Conservation (phyloP, 1,139 yeast species). For the Geotrichum citri-aurantii region DNA sequence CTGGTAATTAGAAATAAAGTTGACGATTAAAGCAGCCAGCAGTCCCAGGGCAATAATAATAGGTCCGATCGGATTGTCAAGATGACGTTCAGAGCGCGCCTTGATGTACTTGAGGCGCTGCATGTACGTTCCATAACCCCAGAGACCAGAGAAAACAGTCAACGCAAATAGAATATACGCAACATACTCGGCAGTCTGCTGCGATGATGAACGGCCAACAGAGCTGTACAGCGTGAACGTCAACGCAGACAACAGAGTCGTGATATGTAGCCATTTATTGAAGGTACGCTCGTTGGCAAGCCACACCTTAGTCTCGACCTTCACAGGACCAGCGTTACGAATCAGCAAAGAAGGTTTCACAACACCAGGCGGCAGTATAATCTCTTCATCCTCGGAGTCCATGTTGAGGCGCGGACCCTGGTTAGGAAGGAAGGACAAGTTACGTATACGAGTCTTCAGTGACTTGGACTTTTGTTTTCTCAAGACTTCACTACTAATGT, state of each 20-base stretch:
- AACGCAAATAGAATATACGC: conserved; percentile 77
- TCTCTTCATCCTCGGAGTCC: conserved; percentile 87
- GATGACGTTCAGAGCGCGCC: conserved; percentile 77
- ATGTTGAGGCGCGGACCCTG: conserved; percentile 42
- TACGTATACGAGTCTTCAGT: conserved; percentile 3
- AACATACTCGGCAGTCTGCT: conserved; percentile 40
- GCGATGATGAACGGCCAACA: conserved; percentile 53
- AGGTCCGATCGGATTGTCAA: conserved; percentile 89
- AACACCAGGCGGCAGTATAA: conserved; percentile 84
- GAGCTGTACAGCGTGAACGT: conserved; percentile 81
- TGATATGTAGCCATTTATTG: conserved; percentile 90
- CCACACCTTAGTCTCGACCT: conserved; percentile 97
- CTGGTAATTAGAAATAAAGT: conserved; percentile 42
- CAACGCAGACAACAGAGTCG: conserved; percentile 79
- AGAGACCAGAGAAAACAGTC: conserved; percentile 73
- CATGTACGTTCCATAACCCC: conserved; percentile 83
- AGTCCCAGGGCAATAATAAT: conserved; percentile 68
- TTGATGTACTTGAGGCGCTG: conserved; percentile 66
- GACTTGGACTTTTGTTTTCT: conserved; percentile 15
- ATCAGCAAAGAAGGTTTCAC: conserved; percentile 69
- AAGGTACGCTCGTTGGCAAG: conserved; percentile 96
- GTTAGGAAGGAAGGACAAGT: conserved; percentile 29
- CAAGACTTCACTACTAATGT: not conserved
- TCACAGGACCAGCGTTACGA: conserved; percentile 85
- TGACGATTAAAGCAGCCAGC: conserved; percentile 57